phyloP scores from a whole-genome alignment of 1,139 yeast species.

The Tardiomyces digboiensis region DNA sequence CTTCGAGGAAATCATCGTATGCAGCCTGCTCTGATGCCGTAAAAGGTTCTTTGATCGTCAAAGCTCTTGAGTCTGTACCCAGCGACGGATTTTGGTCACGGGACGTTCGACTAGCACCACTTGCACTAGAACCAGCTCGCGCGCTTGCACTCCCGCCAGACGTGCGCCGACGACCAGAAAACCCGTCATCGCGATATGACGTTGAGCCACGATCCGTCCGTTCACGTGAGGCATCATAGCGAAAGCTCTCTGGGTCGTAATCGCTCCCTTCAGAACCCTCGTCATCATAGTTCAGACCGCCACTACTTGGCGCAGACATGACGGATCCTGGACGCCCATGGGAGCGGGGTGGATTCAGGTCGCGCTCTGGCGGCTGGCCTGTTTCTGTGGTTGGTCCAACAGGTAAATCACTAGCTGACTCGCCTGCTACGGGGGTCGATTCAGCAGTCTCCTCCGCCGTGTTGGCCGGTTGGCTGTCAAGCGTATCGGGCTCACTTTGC shows the following conservation, averaged over 20 bases:
- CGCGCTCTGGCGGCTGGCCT: too few species aligned
- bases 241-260: constrained; percentile 12
- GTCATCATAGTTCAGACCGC: constrained; percentile 1
- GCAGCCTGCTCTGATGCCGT: constrained; percentile 41
- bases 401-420: too few species aligned
- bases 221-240: neutral
- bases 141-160: too few species aligned
- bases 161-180: too few species aligned
- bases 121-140: neutral
- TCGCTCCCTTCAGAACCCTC: constrained; percentile 12
- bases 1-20: constrained; percentile 40
- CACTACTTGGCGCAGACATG: too few species aligned
- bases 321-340: too few species aligned
- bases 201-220: constrained; percentile 1
- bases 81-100: constrained; percentile 1
- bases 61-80: constrained; percentile 31
- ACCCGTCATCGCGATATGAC: constrained; percentile 1
- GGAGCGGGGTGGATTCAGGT: too few species aligned
- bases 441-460: too few species aligned
- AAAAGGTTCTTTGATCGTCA: constrained; percentile 50
- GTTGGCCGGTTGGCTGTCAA: too few species aligned
- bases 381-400: too few species aligned
- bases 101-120: neutral
- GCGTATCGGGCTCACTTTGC: too few species aligned
- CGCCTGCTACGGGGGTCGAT: too few species aligned